A percentile compares a stretch with the other conserved stretches of the same genome.
These are phyloP conservation scores for Salvia sclarea DNA, from an alignment of 305 asterid genomes.

Conservation along the genomic window DNA sequence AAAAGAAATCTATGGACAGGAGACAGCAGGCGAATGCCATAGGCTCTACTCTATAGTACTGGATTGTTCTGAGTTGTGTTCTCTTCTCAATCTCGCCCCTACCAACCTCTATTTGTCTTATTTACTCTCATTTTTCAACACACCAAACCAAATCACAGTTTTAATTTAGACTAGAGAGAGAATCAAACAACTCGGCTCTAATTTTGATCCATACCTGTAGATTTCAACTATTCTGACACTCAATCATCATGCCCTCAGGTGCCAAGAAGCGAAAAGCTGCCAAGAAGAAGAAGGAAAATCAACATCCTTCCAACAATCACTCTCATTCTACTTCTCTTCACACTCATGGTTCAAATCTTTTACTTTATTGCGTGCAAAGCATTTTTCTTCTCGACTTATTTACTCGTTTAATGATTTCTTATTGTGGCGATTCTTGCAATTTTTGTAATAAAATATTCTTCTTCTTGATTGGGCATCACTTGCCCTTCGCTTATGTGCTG, in stretches of 20 bases:
- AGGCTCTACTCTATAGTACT: no score
- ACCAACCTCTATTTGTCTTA: no score
- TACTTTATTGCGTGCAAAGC: conserved; percentile 18
- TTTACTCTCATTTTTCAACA: no score
- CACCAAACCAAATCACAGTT: no score
- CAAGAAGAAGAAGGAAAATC: conserved; percentile 59
- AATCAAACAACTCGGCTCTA: no score
- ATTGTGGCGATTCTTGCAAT: conserved; percentile 34
- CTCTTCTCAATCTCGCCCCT: no score
- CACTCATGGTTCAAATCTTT: conserved; percentile 41
- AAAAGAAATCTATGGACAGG: no score
- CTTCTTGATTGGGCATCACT: conserved; percentile 24
- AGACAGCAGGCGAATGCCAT: no score
- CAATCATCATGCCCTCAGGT: conserved; percentile 67
- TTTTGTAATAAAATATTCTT: conserved; percentile 3
- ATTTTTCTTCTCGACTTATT: no score
- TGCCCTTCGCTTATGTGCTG: conserved; percentile 16
- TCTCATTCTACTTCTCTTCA: conserved; percentile 30
- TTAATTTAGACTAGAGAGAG: no score
- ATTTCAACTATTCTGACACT: conserved; percentile 12
- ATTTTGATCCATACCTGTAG: conserved; percentile 19
- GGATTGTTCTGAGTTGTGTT: no score
- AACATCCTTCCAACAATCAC: conserved; percentile 30
- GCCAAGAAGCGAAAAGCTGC: conserved; percentile 83
- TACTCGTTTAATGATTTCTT: conserved; percentile 27